phyloP scores from a whole-genome alignment of 441 rosid genomes.

The Adansonia rubrostipa region DNA sequence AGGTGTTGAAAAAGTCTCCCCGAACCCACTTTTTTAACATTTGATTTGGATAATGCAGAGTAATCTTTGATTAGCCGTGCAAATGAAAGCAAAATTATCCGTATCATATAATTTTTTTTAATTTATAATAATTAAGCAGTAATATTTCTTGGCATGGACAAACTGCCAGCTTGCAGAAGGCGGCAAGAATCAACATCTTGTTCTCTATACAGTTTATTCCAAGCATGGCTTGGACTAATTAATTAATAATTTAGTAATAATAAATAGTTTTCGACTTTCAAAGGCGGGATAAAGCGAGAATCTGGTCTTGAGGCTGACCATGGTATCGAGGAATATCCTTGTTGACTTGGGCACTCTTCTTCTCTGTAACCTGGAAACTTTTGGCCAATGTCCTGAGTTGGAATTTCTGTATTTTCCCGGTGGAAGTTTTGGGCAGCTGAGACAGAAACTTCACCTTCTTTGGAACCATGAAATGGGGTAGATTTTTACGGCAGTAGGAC shows the following conservation, averaged over 20 bases:
- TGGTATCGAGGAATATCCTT: not conserved
- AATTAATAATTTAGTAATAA: not conserved
- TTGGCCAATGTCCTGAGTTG: constrained; percentile 54
- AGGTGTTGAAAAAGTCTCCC: too few relatives aligned
- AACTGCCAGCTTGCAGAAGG: too few relatives aligned
- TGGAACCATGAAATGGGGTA: constrained; percentile 67
- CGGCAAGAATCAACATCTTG: too few relatives aligned
- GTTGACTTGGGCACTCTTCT: constrained; percentile 24
- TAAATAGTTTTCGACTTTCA: constrained; percentile 16
- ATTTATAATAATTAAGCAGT: too few relatives aligned
- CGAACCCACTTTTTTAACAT: too few relatives aligned
- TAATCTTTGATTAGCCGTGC: too few relatives aligned
- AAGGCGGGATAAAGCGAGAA: constrained; percentile 44
- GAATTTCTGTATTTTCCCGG: constrained; percentile 57
- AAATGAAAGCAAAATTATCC: too few relatives aligned
- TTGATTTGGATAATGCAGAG: too few relatives aligned
- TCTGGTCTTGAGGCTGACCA: constrained; percentile 29
- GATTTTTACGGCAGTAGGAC: constrained; percentile 48
- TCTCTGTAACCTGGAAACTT: constrained; percentile 35
- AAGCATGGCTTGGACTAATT: not conserved
- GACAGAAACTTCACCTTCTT: constrained; percentile 54
- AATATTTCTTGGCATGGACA: too few relatives aligned
- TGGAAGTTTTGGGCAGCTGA: constrained; percentile 62
- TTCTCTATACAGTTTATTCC: not conserved
- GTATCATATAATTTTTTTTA: too few relatives aligned